phyloP scores from a whole-genome alignment of 1,284 basidiomycete genomes.

The Ganoderma lingzhi region DNA sequence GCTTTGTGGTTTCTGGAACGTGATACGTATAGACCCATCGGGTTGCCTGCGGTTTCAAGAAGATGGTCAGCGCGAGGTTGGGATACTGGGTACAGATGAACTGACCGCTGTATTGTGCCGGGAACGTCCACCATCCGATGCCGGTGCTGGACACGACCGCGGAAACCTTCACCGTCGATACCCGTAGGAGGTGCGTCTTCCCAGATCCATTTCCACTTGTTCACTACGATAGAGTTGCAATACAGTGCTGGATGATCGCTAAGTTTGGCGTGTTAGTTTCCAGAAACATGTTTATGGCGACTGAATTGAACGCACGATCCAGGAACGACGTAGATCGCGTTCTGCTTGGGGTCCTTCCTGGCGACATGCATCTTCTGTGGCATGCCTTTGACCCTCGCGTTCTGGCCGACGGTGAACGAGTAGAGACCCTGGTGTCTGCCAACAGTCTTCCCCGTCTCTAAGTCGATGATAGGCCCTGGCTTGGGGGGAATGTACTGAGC shows the following conservation, averaged over 20 bases:
- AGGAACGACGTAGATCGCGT: constrained; percentile 80
- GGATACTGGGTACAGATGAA: not conserved
- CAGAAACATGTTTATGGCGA: constrained; percentile 4
- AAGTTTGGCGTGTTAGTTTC: constrained; percentile 13
- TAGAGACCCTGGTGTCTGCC: constrained; percentile 83
- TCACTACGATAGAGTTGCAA: constrained; percentile 53
- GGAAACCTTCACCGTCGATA: constrained; percentile 55
- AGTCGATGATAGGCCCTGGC: constrained; percentile 73
- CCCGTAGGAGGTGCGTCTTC: constrained; percentile 59
- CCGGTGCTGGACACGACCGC: constrained; percentile 70
- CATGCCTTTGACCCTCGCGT: constrained; percentile 73
- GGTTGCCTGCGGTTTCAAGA: constrained; percentile 2
- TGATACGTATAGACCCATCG: constrained; percentile 47
- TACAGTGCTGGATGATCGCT: constrained; percentile 76
- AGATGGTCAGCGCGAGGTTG: not conserved
- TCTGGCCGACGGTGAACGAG: constrained; percentile 90
- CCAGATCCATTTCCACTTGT: constrained; percentile 83
- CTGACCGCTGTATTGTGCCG: constrained; percentile 53
- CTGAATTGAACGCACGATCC: constrained; percentile 61
- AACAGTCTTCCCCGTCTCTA: constrained; percentile 60
- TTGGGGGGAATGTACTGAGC: constrained; percentile 81
- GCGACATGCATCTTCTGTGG: constrained; percentile 78
- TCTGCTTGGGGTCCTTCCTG: constrained; percentile 68
- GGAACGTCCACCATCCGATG: constrained; percentile 71
- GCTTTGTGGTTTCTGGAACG: constrained; percentile 67